These are phyloP conservation scores for Talaromyces rugulosus DNA, from an alignment of 2,329 filamentous ascomycete genomes.

Conservation along the genomic window DNA sequence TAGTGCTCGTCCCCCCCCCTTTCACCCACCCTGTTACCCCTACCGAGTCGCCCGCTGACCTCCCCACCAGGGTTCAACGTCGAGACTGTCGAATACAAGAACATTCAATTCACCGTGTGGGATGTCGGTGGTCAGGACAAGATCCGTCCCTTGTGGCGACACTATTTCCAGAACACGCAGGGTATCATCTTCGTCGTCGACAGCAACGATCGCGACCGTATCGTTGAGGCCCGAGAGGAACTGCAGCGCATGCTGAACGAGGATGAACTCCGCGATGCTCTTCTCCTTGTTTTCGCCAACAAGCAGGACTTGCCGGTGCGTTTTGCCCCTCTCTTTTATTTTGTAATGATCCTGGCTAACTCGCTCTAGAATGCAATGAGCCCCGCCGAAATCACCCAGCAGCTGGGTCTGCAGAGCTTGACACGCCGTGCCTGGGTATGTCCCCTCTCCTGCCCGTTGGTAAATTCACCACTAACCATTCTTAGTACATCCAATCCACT, in stretches of 20 bases:
- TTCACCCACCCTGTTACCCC: conserved; percentile 1
- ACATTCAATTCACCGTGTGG: conserved; percentile 99
- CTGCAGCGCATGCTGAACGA: conserved; percentile 98
- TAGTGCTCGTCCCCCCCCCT: conserved; percentile 38
- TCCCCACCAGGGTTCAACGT: conserved; percentile 84
- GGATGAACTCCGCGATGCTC: conserved; percentile 94
- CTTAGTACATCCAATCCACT: conserved; percentile 96
- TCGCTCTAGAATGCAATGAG: conserved; percentile 90
- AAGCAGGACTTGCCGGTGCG: conserved; percentile 98
- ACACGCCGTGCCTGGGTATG: conserved; percentile 98
- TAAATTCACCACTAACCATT: conserved; percentile 10
- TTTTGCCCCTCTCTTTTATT: conserved; percentile 20
- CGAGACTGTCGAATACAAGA: conserved; percentile 99
- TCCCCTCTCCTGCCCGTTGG: conserved; percentile 19
- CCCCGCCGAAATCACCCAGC: conserved; percentile 99
- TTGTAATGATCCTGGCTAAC: conserved; percentile 12
- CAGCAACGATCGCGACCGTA: conserved; percentile 96
- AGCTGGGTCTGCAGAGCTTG: conserved; percentile 98
- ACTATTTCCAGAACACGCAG: conserved; percentile 99
- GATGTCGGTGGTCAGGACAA: conserved; percentile 99
- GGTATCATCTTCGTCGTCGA: conserved; percentile 99
- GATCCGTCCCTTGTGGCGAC: conserved; percentile 98
- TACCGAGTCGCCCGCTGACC: neutral
- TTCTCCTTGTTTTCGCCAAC: conserved; percentile 97
- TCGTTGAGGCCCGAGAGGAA: conserved; percentile 94